Base-by-base conservation (phyloP, 2,329 filamentous ascomycete species). In the Sporothrix inflata region DNA sequence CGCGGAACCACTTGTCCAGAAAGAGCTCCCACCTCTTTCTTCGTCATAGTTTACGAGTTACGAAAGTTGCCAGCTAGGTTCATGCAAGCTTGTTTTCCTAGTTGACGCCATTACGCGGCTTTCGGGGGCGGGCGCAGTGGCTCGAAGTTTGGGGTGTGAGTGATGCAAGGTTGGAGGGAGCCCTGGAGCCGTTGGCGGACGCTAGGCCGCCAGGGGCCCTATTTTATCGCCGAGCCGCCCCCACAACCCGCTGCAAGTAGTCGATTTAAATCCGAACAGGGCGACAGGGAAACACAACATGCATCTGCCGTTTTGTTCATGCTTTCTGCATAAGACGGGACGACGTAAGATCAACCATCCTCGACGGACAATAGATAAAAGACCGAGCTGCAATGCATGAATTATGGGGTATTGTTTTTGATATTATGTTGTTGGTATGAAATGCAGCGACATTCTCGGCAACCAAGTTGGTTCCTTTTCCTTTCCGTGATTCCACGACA, bases 151-250 rank as follows among this genome's bases (percentile, higher is more conserved):
- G n/a, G n/a, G n/a, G n/a, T n/a, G n/a, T n/a, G n/a, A n/a, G n/a
- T n/a, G n/a, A n/a, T n/a, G n/a, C n/a, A n/a, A n/a, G n/a, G n/a
- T n/a, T n/a, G n/a, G n/a, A n/a, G n/a, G n/a, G n/a, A 6, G n/a
- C 47, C 47, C 47, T 51, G 47, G 47, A 34, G 47, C 47, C 47
- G 47, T 51, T 51, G 47, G 4, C 8, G 60, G 3, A 16, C 3
- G 14, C 60, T 45, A 34, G 30, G 30, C 30, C 3, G 30, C 30
- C 30, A 34, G 3, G 38, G 60, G 38, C 38, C 60, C 40, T 65
- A 16, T 65, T 65, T 65, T 45, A 65, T 42, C 60, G 60, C 60
- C 60, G 60, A 65, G 60, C 60, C 60, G 30, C 11, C 38, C 38
- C 60, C 11, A 21, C 60, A 24, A 4, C n/a, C 34, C n/a, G 21